Percentiles rank a stretch among this genome's conserved stretches.
Conservation (phyloP, 108 stramenopile genomes). For the Stephanodiscus minutulus region DNA sequence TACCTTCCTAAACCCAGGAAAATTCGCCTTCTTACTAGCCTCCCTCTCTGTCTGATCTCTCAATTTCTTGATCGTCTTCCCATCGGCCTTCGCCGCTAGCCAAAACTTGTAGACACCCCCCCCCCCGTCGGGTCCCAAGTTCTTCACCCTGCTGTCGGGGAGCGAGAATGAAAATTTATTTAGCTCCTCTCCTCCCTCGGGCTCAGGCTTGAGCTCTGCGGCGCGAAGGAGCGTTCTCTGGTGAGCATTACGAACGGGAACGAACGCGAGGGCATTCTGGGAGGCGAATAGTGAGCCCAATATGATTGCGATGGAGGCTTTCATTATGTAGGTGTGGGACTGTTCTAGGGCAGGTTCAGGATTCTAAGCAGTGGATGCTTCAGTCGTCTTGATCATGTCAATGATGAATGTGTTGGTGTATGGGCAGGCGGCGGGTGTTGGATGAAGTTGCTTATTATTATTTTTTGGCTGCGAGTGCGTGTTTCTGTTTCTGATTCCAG, state of each 20-base stretch:
- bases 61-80: slow-evolving; percentile 62
- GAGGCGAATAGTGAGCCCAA: not conserved
- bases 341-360: not conserved
- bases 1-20: slow-evolving; percentile 86
- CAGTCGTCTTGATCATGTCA: too few species aligned
- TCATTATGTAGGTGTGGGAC: not conserved
- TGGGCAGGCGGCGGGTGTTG: too few species aligned
- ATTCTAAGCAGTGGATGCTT: too few species aligned
- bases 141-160: slow-evolving; percentile 67
- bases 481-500: too few species aligned
- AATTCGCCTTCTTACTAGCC: slow-evolving; percentile 80
- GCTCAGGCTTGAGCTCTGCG: slow-evolving; percentile 70
- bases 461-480: too few species aligned
- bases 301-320: not conserved
- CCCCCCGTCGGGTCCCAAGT: slow-evolving; percentile 58
- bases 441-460: too few species aligned
- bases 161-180: slow-evolving; percentile 49
- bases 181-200: slow-evolving; percentile 81
- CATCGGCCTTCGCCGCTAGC: slow-evolving; percentile 64
- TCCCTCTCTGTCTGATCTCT: slow-evolving; percentile 73
- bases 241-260: not conserved
- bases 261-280: not conserved
- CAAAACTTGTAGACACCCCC: slow-evolving; percentile 72
- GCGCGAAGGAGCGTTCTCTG: slow-evolving; percentile 11
- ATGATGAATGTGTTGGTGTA: too few species aligned